Percentiles rank a stretch among this genome's conserved stretches.
phyloP scores from a whole-genome alignment of 2,329 filamentous ascomycete genomes.

The Rutstroemia sydowiana region DNA sequence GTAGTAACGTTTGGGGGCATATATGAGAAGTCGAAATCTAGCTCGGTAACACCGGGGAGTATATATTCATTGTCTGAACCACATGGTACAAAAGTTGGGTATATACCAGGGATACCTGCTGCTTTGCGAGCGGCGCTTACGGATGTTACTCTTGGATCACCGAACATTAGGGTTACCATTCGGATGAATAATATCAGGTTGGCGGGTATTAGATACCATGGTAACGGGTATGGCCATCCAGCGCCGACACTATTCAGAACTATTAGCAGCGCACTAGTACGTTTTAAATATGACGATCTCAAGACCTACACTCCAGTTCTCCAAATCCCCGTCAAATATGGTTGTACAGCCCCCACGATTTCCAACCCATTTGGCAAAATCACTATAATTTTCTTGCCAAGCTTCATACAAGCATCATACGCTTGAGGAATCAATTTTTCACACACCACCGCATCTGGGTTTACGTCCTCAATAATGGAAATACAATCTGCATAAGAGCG shows the following conservation, averaged over 20 bases:
- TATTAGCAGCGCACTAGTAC: not conserved
- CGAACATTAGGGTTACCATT: slow-evolving; percentile 18
- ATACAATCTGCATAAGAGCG: no score
- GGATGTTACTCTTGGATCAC: slow-evolving; percentile 16
- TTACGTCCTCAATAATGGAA: slow-evolving; percentile 33
- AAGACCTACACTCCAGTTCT: slow-evolving; percentile 34
- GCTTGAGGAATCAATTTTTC: slow-evolving; percentile 39
- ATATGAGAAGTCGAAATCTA: slow-evolving; percentile 34
- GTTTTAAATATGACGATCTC: not conserved
- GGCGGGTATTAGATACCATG: slow-evolving; percentile 35
- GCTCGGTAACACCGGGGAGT: slow-evolving; percentile 17
- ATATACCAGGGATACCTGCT: slow-evolving; percentile 20
- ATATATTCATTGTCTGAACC: slow-evolving; percentile 27
- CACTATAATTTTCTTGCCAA: slow-evolving; percentile 31
- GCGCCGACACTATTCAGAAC: slow-evolving; percentile 22
- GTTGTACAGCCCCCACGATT: slow-evolving; percentile 35
- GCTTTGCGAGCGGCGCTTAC: slow-evolving; percentile 24
- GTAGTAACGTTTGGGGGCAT: slow-evolving; percentile 36
- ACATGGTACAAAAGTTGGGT: slow-evolving; percentile 26
- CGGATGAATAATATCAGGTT: slow-evolving; percentile 36
- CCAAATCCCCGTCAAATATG: slow-evolving; percentile 30
- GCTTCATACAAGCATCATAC: slow-evolving; percentile 35
- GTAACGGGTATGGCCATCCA: slow-evolving; percentile 39
- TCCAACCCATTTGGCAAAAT: slow-evolving; percentile 40
- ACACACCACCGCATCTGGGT: slow-evolving; percentile 36